phyloP scores from a whole-genome alignment of 192 early-diverging fungal species.

The Linderina pennispora region DNA sequence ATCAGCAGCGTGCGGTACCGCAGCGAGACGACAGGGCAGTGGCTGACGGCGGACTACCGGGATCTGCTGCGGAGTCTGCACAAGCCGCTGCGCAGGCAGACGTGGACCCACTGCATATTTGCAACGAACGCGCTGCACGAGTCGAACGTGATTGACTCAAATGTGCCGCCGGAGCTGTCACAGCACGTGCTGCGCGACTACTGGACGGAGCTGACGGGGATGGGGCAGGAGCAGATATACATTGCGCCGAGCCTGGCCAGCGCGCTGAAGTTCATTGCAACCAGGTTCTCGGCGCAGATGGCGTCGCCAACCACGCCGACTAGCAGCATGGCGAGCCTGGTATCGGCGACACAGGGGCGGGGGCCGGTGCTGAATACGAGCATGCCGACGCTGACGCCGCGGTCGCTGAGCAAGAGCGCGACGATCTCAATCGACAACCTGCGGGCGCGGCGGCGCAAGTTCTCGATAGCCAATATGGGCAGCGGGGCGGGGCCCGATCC shows the following conservation, averaged over 20 bases:
- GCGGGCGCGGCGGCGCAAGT: not conserved
- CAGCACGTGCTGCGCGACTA: slow-evolving; percentile 39
- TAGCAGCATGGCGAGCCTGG: not conserved
- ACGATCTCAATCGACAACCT: not conserved
- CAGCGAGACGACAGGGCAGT: slow-evolving; percentile 12
- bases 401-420: not conserved
- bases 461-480: not conserved
- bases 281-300: not conserved
- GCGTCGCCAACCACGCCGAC: not conserved
- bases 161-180: slow-evolving; percentile 24
- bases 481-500: too few species aligned
- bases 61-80: slow-evolving; percentile 25
- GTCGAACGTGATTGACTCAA: slow-evolving; percentile 24
- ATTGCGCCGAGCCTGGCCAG: slow-evolving; percentile 33
- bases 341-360: not conserved
- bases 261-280: slow-evolving; percentile 19
- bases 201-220: slow-evolving; percentile 35
- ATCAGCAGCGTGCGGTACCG: slow-evolving; percentile 10
- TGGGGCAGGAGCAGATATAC: slow-evolving; percentile 18
- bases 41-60: slow-evolving; percentile 28
- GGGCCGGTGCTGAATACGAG: not conserved
- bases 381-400: not conserved
- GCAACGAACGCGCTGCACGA: slow-evolving; percentile 21
- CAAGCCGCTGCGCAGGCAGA: slow-evolving; percentile 15
- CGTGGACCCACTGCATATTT: slow-evolving; percentile 39